Evolutionary conservation across 768 basidiomycete species (phyloP), one percentile per base, ranked within the genome.

Genomic region (Leccinum boreale): DNA sequence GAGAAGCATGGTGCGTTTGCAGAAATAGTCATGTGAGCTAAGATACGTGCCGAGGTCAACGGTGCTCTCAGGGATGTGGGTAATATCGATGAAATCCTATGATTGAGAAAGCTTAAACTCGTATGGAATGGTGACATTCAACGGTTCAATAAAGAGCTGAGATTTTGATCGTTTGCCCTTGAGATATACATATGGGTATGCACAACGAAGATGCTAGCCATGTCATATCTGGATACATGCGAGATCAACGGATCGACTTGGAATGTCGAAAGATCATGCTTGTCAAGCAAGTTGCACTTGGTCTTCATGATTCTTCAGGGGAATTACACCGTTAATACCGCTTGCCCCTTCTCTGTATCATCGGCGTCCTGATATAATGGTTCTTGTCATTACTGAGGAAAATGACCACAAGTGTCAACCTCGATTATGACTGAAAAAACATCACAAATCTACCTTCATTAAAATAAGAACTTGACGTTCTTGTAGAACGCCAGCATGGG

Each of bases 381-480:
- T 24, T 29, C 42, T 19, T 19, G 49, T 45, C 3, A 31, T 52
- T 15, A n/a, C 14, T 17, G 21, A 26, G 53, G 50, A 1, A 50
- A 26, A 31, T 52, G 28, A 46, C 24, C 21, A 23, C 17, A 36
- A 49, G 35, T 14, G 21, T 49, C 5, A 29, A 50, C n/a, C 14
- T 56, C 28, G 7, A 50, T 50, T 24, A 21, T 24, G 31, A 50
- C 35, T n/a, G 47, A 45, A 47, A 49, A 47, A 49, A 15, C 26
- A 42, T 19, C 46, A 52, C 9, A 39, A 51, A 42, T 50, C 36
- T 50, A 49, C 48, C 45, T 63, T 50, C 26, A 21, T 79, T 64
- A 96, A 65, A 96, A 96, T 67, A 96, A 77, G 69, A 97, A 87
- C 72, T 94, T 94, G 59, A 94, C 94, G 75, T 97, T 97, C 73